Conservation (phyloP, 2,329 filamentous ascomycete species). For the Graphilbum ipis-grandicollis region DNA sequence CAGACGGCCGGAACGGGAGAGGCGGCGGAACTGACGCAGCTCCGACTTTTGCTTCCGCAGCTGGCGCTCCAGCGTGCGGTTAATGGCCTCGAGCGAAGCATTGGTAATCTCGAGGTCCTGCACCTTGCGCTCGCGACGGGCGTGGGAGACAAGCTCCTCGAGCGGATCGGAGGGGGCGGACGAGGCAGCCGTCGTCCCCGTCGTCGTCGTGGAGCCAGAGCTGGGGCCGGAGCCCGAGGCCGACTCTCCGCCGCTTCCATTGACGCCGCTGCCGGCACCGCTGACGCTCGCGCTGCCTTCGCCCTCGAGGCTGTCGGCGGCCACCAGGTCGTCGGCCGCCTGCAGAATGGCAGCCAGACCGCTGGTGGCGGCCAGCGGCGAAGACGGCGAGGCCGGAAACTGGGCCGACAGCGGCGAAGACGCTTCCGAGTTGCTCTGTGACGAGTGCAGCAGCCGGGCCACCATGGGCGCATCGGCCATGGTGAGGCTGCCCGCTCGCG, state of each 20-base stretch:
- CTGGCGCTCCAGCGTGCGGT: constrained; percentile 78
- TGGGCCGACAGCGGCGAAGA: constrained; percentile 4
- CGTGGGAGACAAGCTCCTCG: constrained; percentile 70
- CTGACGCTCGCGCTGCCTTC: not conserved
- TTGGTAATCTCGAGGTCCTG: constrained; percentile 95
- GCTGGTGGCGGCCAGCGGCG: constrained; percentile 5
- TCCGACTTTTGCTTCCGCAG: constrained; percentile 83
- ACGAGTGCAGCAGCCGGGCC: constrained; percentile 6
- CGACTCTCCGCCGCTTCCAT: too few relatives aligned
- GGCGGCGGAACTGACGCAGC: constrained; percentile 65
- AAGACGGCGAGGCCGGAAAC: not conserved
- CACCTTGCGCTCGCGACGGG: constrained; percentile 82
- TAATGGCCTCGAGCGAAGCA: constrained; percentile 86
- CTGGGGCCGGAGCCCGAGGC: not conserved
- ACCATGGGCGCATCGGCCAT: constrained; percentile 8
- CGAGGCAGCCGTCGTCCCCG: too few relatives aligned
- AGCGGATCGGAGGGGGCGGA: constrained; percentile 35
- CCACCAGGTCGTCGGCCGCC: constrained; percentile 35
- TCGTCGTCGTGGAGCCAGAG: too few relatives aligned
- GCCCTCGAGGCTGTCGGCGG: constrained; percentile 5
- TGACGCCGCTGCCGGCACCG: constrained; percentile 10
- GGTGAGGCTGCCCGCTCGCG: constrained; percentile 21
- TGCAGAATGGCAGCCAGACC: constrained; percentile 39
- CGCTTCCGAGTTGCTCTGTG: constrained; percentile 5
- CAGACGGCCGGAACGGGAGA: constrained; percentile 65